A percentile compares a stretch with the other conserved stretches of the same genome.
Conservation (phyloP, 495 filamentous ascomycete genomes). For the Hypoxylon perforatum region DNA sequence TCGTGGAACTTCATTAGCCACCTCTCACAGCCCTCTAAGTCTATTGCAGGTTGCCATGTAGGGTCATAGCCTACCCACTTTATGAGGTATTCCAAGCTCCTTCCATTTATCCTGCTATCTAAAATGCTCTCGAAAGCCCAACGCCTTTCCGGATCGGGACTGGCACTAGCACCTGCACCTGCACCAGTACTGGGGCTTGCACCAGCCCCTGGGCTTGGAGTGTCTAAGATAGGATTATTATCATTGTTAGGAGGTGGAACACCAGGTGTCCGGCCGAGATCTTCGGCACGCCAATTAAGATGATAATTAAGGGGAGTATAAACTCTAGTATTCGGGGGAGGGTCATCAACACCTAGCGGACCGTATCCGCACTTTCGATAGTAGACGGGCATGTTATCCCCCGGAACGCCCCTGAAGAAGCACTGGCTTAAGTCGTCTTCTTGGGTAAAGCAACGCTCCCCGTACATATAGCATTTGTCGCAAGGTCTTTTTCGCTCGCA, state of each 20-base stretch:
- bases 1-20: neutral
- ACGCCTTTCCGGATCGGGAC: too few species aligned
- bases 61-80: neutral
- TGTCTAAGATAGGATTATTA: too few species aligned
- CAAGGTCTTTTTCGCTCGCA: constrained; percentile 37
- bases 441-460: neutral
- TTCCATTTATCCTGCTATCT: too few species aligned
- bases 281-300: too few species aligned
- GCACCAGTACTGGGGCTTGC: too few species aligned
- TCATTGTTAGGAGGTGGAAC: too few species aligned
- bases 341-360: constrained; percentile 1
- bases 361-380: constrained; percentile 8
- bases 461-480: constrained; percentile 11
- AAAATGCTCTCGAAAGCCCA: too few species aligned
- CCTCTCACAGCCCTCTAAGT: neutral
- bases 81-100: too few species aligned
- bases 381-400: constrained; percentile 19
- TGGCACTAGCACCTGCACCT: too few species aligned
- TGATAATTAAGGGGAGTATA: constrained; percentile 6
- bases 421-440: neutral
- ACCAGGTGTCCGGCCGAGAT: too few species aligned
- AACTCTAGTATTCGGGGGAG: too few species aligned
- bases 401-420: constrained; percentile 26
- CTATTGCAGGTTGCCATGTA: neutral
- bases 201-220: too few species aligned